Percentiles rank a stretch among this genome's conserved stretches.
These are phyloP conservation scores for Bombardia bombarda DNA, from an alignment of 495 filamentous ascomycete genomes.

Conservation along the genomic window DNA sequence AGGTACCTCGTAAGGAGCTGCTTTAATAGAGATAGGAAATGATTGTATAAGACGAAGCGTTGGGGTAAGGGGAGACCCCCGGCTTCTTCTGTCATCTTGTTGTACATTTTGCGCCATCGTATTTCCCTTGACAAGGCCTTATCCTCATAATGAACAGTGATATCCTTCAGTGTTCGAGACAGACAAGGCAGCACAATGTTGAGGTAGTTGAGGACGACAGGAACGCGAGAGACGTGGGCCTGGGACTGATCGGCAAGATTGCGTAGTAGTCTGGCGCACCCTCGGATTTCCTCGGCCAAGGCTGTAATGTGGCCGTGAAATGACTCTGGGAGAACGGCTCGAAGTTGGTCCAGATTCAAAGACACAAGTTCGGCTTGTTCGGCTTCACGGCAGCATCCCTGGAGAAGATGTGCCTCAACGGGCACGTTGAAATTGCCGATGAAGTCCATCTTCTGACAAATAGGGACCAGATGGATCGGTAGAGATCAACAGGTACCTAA, in stretches of 20 bases:
- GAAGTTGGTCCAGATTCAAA: slow-evolving; percentile 32
- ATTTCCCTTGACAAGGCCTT: slow-evolving; percentile 33
- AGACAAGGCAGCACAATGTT: slow-evolving; percentile 45
- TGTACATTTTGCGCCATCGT: slow-evolving; percentile 46
- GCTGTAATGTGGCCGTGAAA: slow-evolving; percentile 35
- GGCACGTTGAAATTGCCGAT: slow-evolving; percentile 2
- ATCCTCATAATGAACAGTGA: slow-evolving; percentile 42
- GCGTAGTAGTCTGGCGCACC: slow-evolving; percentile 36
- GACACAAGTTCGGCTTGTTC: slow-evolving; percentile 34
- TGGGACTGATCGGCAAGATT: slow-evolving; percentile 44
- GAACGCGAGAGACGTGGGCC: slow-evolving; percentile 37
- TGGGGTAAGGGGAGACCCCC: slow-evolving; percentile 39
- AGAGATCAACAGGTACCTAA: no score
- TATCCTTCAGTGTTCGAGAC: slow-evolving; percentile 40
- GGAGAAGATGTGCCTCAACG: slow-evolving; percentile 29
- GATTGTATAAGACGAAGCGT: slow-evolving; percentile 45
- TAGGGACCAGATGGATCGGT: no score
- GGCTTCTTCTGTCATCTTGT: slow-evolving; percentile 42
- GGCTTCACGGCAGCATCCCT: slow-evolving; percentile 39
- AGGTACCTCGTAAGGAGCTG: slow-evolving; percentile 41
- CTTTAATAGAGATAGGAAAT: slow-evolving; percentile 39
- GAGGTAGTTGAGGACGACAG: slow-evolving; percentile 42
- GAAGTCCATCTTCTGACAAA: slow-evolving; percentile 15
- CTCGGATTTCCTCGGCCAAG: slow-evolving; percentile 33
- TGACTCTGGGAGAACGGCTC: slow-evolving; percentile 27